Evolutionary conservation across 2,329 filamentous ascomycete genomes (phyloP).

Genomic region (Colletotrichum cordylinicola): DNA sequence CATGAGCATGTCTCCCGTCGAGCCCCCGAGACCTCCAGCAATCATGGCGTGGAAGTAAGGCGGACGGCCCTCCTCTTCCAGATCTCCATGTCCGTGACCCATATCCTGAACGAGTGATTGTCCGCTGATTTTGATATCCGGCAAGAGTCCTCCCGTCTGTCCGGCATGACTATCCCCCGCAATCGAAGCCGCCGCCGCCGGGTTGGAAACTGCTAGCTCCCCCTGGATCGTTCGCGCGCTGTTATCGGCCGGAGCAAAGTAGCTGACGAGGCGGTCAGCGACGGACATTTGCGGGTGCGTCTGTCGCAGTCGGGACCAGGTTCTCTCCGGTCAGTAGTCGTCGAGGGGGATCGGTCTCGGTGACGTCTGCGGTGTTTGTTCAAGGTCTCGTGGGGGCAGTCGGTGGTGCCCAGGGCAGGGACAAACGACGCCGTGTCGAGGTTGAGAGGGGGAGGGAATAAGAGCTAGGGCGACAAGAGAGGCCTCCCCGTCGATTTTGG

Average conservation of each 20-base stretch:
- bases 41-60: constrained; percentile 75
- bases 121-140: constrained; percentile 30
- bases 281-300: constrained; percentile 53
- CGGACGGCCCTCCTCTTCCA: constrained; percentile 48
- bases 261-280: constrained; percentile 56
- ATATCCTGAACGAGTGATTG: constrained; percentile 14
- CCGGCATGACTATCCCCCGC: constrained; percentile 39
- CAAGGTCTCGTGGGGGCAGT: not conserved
- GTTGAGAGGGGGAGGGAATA: not conserved
- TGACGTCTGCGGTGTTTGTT: not conserved
- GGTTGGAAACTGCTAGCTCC: constrained; percentile 23
- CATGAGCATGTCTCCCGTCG: constrained; percentile 96
- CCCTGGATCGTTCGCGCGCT: constrained; percentile 25
- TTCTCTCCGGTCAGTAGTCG: constrained; percentile 4
- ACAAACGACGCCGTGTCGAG: not conserved
- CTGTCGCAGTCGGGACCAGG: constrained; percentile 6
- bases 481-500: constrained; percentile 6
- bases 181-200: constrained; percentile 34
- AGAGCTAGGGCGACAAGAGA: not conserved
- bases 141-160: constrained; percentile 29
- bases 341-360: constrained; percentile 33
- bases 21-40: constrained; percentile 90
- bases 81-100: constrained; percentile 32
- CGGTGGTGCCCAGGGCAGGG: not conserved
- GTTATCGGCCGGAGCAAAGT: constrained; percentile 50